phyloP scores from a whole-genome alignment of 495 filamentous ascomycete species.

The Antarctomyces pellizariae region DNA sequence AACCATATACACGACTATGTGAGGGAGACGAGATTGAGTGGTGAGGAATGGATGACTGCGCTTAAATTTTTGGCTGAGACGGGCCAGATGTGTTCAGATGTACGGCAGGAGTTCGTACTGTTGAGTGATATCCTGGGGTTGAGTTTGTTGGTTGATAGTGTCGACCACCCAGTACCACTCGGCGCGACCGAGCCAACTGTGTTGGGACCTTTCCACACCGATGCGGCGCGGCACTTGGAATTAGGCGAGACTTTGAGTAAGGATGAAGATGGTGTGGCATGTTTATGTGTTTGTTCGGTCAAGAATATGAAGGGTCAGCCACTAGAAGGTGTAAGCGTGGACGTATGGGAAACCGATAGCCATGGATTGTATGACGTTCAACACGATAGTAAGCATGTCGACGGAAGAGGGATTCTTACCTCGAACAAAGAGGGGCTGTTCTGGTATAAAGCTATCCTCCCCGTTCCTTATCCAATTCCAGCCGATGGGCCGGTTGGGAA shows the following conservation, averaged over 20 bases:
- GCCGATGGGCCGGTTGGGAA: conserved; percentile 75
- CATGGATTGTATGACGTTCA: conserved; percentile 82
- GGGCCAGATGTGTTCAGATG: conserved; percentile 50
- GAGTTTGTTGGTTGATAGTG: conserved; percentile 69
- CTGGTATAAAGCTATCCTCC: conserved; percentile 75
- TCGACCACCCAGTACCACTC: conserved; percentile 73
- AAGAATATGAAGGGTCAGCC: conserved; percentile 44
- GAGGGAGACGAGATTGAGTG: conserved; percentile 56
- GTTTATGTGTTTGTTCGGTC: conserved; percentile 57
- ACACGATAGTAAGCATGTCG: conserved; percentile 45
- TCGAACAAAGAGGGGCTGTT: conserved; percentile 49
- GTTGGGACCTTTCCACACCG: conserved; percentile 82
- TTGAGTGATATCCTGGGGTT: conserved; percentile 81
- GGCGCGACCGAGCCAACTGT: conserved; percentile 67
- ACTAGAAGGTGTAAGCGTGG: conserved; percentile 46
- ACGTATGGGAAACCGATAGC: conserved; percentile 88
- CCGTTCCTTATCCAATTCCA: conserved; percentile 77
- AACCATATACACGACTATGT: conserved; percentile 68
- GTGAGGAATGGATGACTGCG: conserved; percentile 56
- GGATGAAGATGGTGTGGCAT: conserved; percentile 43
- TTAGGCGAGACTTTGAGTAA: conserved; percentile 48
- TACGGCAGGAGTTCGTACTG: conserved; percentile 83
- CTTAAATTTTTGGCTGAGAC: conserved; percentile 45
- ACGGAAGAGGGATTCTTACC: conserved; percentile 59
- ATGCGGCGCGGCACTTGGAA: conserved; percentile 46